Evolutionary conservation across 225 moss, liverwort and hornwort species (phyloP).

Genomic region (Sphagnum contortum): DNA sequence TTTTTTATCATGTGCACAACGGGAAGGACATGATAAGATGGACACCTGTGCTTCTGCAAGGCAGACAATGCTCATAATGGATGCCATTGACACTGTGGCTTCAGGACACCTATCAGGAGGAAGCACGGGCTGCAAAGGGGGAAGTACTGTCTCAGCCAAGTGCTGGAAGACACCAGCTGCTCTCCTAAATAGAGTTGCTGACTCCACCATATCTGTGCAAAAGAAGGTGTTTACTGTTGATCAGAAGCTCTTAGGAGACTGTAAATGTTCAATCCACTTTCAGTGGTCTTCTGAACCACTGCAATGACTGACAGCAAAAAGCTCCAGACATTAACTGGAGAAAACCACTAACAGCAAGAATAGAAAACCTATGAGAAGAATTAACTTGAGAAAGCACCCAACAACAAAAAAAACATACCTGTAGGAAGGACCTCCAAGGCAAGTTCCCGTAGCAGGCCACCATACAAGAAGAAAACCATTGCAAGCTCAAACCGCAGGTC

Average conservation of each 20-base stretch:
- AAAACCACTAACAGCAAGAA: not conserved
- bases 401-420: constrained; percentile 30
- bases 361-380: not conserved
- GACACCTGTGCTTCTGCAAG: constrained; percentile 97
- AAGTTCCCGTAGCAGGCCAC: constrained; percentile 76
- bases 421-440: constrained; percentile 84
- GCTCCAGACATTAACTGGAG: not conserved
- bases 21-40: not conserved
- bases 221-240: not conserved
- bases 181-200: constrained; percentile 75
- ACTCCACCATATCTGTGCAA: constrained; percentile 71
- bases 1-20: no score
- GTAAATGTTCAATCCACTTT: no score
- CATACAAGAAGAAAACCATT: constrained; percentile 82
- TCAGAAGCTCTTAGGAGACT: not conserved
- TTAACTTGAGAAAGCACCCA: no score
- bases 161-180: constrained; percentile 95
- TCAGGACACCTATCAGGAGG: constrained; percentile 91
- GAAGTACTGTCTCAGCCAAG: constrained; percentile 68
- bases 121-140: constrained; percentile 38
- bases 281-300: not conserved
- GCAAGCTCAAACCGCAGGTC: constrained; percentile 92
- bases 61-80: constrained; percentile 80
- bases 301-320: not conserved
- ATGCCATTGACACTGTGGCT: constrained; percentile 68